A percentile compares a stretch with the other conserved stretches of the same genome.
These are phyloP conservation scores for Wickerhamiella qilinensis DNA, from an alignment of 805 yeast species.

Conservation along the genomic window DNA sequence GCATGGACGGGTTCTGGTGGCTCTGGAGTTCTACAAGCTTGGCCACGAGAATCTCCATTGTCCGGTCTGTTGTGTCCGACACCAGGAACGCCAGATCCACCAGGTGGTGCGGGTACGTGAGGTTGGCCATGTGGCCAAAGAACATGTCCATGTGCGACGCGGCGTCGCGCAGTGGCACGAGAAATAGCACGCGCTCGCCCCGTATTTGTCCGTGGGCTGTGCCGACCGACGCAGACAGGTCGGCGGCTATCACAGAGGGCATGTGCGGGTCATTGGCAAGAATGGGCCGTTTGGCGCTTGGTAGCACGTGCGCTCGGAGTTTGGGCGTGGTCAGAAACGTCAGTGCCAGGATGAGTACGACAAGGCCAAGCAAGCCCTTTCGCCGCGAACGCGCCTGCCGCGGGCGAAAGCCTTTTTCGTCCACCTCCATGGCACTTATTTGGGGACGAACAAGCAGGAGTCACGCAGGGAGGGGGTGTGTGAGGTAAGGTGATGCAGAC, in stretches of 20 bases:
- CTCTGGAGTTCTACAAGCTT: conserved; percentile 49
- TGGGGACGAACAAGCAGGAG: too few species aligned
- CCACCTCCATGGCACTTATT: conserved; percentile 1
- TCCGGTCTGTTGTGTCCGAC: conserved; percentile 74
- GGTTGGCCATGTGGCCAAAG: conserved; percentile 59
- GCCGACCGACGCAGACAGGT: conserved; percentile 49
- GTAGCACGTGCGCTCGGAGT: conserved; percentile 2
- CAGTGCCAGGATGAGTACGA: conserved; percentile 1
- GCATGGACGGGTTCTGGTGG: conserved; percentile 40
- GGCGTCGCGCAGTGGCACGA: conserved; percentile 88
- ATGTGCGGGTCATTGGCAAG: conserved; percentile 15
- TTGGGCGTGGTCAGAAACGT: conserved; percentile 1
- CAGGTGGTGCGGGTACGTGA: conserved; percentile 65
- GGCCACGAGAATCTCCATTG: conserved; percentile 49
- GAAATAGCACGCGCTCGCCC: conserved; percentile 62
- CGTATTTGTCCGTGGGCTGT: conserved; percentile 62
- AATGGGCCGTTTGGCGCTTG: conserved; percentile 3
- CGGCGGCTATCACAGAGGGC: conserved; percentile 48
- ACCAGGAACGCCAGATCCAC: conserved; percentile 70
- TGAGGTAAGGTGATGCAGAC: too few species aligned
- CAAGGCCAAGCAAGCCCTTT: background rate
- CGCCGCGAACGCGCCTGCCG: conserved; percentile 2
- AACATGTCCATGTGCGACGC: conserved; percentile 81
- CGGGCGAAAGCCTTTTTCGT: conserved; percentile 5
- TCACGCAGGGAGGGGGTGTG: too few species aligned